Percentiles rank a stretch among this genome's conserved stretches.
Evolutionary conservation across 2,329 filamentous ascomycete species (phyloP).

Genomic region (Xylariales sp.): DNA sequence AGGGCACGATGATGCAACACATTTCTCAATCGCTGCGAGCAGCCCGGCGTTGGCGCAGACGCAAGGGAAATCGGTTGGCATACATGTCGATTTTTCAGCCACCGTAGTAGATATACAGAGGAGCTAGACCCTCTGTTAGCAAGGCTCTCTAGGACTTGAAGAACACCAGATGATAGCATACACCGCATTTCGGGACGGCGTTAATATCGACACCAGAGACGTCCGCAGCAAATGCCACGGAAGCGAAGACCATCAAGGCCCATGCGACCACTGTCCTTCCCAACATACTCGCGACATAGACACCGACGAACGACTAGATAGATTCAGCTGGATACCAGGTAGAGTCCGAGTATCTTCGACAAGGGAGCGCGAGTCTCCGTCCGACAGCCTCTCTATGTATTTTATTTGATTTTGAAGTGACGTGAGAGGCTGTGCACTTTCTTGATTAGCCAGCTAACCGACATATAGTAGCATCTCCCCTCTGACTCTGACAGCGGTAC

Average conservation of each 20-base stretch:
- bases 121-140: conserved; percentile 19
- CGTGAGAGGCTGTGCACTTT: background rate
- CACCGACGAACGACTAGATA: background rate
- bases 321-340: background rate
- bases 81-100: conserved; percentile 21
- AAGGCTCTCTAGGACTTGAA: background rate
- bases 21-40: conserved; percentile 22
- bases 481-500: background rate
- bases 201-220: conserved; percentile 12
- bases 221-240: conserved; percentile 24
- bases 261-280: conserved; percentile 24
- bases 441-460: background rate
- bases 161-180: conserved; percentile 11
- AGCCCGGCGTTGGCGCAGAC: conserved; percentile 26
- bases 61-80: conserved; percentile 29
- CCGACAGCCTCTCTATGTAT: background rate
- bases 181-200: conserved; percentile 29
- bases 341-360: background rate
- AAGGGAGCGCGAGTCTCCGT: background rate
- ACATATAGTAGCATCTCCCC: background rate
- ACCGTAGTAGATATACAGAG: conserved; percentile 24
- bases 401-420: background rate
- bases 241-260: conserved; percentile 15
- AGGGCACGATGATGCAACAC: conserved; percentile 16
- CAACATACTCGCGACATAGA: conserved; percentile 27